Evolutionary conservation across 2,329 filamentous ascomycete species (phyloP).

Genomic region (Pseudogymnoascus sp.): DNA sequence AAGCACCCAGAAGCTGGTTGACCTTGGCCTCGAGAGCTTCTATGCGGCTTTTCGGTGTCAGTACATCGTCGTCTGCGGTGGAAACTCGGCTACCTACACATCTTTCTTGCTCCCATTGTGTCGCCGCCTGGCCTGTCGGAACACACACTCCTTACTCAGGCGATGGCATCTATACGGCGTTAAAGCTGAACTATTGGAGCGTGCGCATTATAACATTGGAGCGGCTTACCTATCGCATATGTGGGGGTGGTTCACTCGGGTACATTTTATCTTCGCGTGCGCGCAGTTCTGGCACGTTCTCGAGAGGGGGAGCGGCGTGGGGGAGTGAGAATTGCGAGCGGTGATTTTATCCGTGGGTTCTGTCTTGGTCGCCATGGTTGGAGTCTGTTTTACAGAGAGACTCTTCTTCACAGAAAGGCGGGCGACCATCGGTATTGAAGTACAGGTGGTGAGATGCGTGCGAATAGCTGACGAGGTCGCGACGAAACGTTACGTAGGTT

Average conservation of each 20-base stretch:
- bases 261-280: conserved; percentile 1
- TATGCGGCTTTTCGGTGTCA: conserved; percentile 23
- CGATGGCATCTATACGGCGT: conserved; percentile 27
- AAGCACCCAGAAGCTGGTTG: conserved; percentile 12
- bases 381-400: neutral
- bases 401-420: neutral
- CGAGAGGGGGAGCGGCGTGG: neutral
- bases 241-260: neutral
- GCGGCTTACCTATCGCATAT: neutral
- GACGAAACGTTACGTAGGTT: neutral
- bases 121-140: conserved; percentile 29
- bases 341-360: neutral
- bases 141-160: conserved; percentile 30
- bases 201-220: neutral
- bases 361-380: neutral
- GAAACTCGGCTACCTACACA: conserved; percentile 17
- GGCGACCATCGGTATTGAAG: neutral
- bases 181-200: neutral
- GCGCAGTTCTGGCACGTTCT: neutral
- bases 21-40: conserved; percentile 28
- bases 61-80: neutral
- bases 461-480: neutral
- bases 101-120: conserved; percentile 31
- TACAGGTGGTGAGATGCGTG: neutral
- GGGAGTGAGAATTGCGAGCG: neutral